These are phyloP conservation scores for Glycine soja DNA, from an alignment of 306 rosid genomes.

Conservation along the genomic window DNA sequence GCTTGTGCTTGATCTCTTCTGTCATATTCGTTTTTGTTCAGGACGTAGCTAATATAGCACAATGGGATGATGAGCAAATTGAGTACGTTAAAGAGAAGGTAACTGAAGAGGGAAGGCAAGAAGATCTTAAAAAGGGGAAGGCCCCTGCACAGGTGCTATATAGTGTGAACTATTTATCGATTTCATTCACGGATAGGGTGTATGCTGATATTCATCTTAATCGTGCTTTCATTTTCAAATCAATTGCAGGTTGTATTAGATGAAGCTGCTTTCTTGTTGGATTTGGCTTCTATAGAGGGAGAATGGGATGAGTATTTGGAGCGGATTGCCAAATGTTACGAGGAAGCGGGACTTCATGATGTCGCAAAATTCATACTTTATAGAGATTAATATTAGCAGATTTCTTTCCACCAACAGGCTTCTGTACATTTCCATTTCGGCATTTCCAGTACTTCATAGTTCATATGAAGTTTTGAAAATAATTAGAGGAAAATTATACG, in stretches of 20 bases:
- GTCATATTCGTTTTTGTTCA: constrained; percentile 47
- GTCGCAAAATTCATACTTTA: constrained; percentile 73
- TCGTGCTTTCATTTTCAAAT: constrained; percentile 28
- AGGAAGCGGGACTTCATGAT: constrained; percentile 76
- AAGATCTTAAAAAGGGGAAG: constrained; percentile 85
- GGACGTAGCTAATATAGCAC: constrained; percentile 89
- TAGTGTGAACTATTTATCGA: constrained; percentile 12
- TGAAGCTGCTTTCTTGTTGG: constrained; percentile 92
- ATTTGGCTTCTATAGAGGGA: constrained; percentile 91
- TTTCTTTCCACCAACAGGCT: constrained; percentile 29
- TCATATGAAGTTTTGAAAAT: constrained; percentile 41
- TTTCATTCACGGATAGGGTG: constrained; percentile 7
- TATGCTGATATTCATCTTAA: constrained; percentile 5
- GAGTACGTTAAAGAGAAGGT: constrained; percentile 90
- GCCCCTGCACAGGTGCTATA: constrained; percentile 78
- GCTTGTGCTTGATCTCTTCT: constrained; percentile 3
- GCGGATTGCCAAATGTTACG: constrained; percentile 78
- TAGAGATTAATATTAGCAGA: constrained; percentile 52
- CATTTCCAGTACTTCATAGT: constrained; percentile 24
- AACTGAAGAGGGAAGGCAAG: constrained; percentile 87
- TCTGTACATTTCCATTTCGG: constrained; percentile 15
- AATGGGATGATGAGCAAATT: constrained; percentile 98
- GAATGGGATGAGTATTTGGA: constrained; percentile 78
- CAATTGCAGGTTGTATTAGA: constrained; percentile 79
- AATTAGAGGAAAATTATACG: neutral